Conservation (phyloP, 305 asterid genomes). For the Fraxinus baroniana region DNA sequence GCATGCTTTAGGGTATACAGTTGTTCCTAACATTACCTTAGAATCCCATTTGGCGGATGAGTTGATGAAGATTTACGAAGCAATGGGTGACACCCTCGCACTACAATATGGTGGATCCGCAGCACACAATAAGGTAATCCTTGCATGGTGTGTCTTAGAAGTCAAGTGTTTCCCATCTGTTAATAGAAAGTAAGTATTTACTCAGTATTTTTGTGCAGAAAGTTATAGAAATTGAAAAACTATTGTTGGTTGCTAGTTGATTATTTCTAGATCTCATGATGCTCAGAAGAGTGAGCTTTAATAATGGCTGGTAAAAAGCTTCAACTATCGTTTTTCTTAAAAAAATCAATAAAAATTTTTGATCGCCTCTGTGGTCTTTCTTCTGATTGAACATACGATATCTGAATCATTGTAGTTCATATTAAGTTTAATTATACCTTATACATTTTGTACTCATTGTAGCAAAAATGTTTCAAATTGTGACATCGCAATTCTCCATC, state of each 20-base stretch:
- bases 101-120: conserved; percentile 95
- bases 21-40: conserved; percentile 46
- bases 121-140: conserved; percentile 89
- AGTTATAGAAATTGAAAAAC: conserved; percentile 9
- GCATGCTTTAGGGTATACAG: conserved; percentile 63
- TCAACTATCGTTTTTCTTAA: not conserved
- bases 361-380: not conserved
- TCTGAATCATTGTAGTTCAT: not conserved
- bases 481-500: not conserved
- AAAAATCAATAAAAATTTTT: not conserved
- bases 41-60: conserved; percentile 71
- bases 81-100: conserved; percentile 97
- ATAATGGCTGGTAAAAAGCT: not conserved
- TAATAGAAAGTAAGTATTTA: not conserved
- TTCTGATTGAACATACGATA: conserved; percentile 17
- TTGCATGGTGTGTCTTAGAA: conserved; percentile 8
- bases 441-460: not conserved
- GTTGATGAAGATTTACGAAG: conserved; percentile 80
- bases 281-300: not conserved
- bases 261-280: not conserved
- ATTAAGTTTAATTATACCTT: not conserved
- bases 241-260: not conserved
- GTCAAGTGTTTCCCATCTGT: not conserved
- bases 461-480: not conserved
- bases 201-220: conserved; percentile 3